These are phyloP conservation scores for Fusarium tricinctum DNA, from an alignment of 2,329 filamentous ascomycete genomes.

Conservation along the genomic window DNA sequence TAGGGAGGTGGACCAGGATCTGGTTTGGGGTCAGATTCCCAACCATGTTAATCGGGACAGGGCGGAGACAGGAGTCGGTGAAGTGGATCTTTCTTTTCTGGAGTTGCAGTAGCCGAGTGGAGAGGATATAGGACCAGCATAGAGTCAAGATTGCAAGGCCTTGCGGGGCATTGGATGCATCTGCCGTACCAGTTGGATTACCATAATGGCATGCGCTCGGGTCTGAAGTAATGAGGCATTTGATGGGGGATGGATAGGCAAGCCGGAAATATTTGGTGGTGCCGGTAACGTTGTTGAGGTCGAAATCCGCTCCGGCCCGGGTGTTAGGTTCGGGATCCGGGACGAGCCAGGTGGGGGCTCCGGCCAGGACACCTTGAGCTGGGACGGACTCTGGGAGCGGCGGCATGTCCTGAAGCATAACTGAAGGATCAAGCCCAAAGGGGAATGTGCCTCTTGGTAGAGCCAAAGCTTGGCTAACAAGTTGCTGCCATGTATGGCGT, in stretches of 20 bases:
- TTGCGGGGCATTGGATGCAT: slow-evolving; percentile 42
- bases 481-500: slow-evolving; percentile 43
- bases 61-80: slow-evolving; percentile 44
- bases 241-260: slow-evolving; percentile 40
- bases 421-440: slow-evolving; percentile 39
- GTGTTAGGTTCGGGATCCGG: slow-evolving; percentile 43
- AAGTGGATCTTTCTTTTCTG: slow-evolving; percentile 45
- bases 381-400: slow-evolving; percentile 44
- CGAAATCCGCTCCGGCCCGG: slow-evolving; percentile 25
- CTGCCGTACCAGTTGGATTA: slow-evolving; percentile 31
- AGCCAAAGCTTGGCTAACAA: slow-evolving; percentile 36
- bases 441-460: slow-evolving; percentile 44
- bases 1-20: slow-evolving; percentile 42
- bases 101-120: slow-evolving; percentile 49
- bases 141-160: slow-evolving; percentile 48
- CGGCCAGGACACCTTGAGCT: slow-evolving; percentile 43
- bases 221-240: slow-evolving; percentile 43
- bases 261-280: slow-evolving; percentile 50
- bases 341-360: slow-evolving; percentile 46
- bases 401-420: slow-evolving; percentile 49
- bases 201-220: slow-evolving; percentile 41
- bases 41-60: slow-evolving; percentile 39
- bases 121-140: slow-evolving; percentile 51
- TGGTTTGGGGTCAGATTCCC: slow-evolving; percentile 33
- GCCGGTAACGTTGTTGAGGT: slow-evolving; percentile 44